Conservation (phyloP, 495 filamentous ascomycete genomes). For the Aspergillus bertholletiae region DNA sequence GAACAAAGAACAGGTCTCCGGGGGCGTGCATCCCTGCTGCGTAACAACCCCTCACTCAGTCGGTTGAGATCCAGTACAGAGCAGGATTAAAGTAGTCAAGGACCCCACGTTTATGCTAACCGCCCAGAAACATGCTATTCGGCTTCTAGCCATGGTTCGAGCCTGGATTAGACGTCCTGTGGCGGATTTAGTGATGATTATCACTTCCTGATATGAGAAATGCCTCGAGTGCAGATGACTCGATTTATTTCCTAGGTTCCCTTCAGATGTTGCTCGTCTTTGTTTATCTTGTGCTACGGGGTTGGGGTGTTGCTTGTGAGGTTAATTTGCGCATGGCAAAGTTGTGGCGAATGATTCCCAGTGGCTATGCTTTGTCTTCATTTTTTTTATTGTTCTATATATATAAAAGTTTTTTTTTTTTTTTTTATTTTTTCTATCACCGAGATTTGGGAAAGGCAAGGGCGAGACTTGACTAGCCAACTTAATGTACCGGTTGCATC, state of each 20-base stretch:
- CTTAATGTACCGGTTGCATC: not conserved
- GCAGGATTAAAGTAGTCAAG: not conserved
- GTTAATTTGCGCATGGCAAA: not conserved
- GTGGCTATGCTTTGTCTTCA: not conserved
- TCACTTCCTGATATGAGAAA: not conserved
- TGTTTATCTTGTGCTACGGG: not conserved
- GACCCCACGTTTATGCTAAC: not conserved
- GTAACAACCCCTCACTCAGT: not conserved
- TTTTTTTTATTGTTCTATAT: not conserved
- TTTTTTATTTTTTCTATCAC: not conserved
- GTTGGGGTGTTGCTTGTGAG: not conserved
- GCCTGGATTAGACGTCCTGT: not conserved
- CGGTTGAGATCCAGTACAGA: not conserved
- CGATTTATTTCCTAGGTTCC: no score
- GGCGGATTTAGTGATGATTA: not conserved
- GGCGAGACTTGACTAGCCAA: not conserved
- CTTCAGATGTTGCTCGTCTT: no score
- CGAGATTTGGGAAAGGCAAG: not conserved
- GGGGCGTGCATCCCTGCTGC: not conserved
- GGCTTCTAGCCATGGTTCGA: not conserved
- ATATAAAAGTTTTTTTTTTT: not conserved
- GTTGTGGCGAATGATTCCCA: no score
- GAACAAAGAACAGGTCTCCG: not conserved
- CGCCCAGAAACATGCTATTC: not conserved
- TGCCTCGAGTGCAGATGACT: not conserved